Evolutionary conservation across 2,329 filamentous ascomycete genomes (phyloP).

Genomic region (Alternaria metachromatica): DNA sequence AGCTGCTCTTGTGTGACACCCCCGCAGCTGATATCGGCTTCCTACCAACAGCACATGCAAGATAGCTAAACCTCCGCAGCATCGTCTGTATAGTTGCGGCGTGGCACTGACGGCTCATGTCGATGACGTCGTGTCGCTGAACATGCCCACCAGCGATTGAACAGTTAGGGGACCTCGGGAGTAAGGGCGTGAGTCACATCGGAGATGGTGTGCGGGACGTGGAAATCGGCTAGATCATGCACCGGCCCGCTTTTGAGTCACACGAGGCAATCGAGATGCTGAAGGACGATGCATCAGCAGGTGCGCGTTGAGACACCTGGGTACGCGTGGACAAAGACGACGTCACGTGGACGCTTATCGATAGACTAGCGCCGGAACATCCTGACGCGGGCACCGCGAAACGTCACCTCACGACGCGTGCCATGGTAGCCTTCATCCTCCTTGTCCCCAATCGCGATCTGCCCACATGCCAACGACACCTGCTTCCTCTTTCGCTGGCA

Average conservation of each 20-base stretch:
- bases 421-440: slow-evolving; percentile 6
- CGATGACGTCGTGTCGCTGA: background rate
- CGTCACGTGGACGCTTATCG: slow-evolving; percentile 4
- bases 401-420: slow-evolving; percentile 8
- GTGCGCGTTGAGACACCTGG: background rate
- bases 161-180: background rate
- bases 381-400: slow-evolving; percentile 1
- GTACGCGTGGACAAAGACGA: background rate
- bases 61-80: background rate
- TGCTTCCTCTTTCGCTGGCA: background rate
- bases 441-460: background rate
- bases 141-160: background rate
- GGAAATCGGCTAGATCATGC: background rate
- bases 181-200: slow-evolving; percentile 1
- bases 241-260: background rate
- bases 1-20: background rate
- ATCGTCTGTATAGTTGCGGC: background rate
- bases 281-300: background rate
- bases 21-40: too few species aligned
- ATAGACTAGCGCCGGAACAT: slow-evolving; percentile 12
- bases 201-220: background rate
- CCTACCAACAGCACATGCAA: rapidly evolving
- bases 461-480: background rate
- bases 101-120: background rate
- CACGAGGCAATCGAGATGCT: background rate